phyloP scores from a whole-genome alignment of 805 yeast species.

The Saturnispora halmiae region DNA sequence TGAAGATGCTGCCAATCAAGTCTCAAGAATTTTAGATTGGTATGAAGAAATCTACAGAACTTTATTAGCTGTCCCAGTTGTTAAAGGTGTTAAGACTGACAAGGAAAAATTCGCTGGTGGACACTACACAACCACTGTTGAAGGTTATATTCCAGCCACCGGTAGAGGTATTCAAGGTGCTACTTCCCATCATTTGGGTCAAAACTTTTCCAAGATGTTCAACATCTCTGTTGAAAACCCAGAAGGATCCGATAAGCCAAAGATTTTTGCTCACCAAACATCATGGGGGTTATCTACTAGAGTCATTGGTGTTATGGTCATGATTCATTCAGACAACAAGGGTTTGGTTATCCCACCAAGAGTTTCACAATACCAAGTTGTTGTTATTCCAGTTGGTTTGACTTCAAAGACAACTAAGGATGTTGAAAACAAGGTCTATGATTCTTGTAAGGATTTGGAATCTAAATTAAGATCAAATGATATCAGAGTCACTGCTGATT shows the following conservation, averaged over 20 bases:
- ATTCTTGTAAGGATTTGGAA: conserved; percentile 66
- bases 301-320: conserved; percentile 98
- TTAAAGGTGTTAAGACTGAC: conserved; percentile 91
- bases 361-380: conserved; percentile 87
- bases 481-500: conserved; percentile 75
- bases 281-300: conserved; percentile 99
- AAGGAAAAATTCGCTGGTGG: conserved; percentile 99
- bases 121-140: conserved; percentile 87
- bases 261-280: conserved; percentile 87
- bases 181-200: conserved; percentile 95
- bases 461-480: conserved; percentile 47
- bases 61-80: conserved; percentile 92
- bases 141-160: conserved; percentile 94
- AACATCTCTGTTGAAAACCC: conserved; percentile 94
- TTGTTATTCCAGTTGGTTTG: conserved; percentile 90
- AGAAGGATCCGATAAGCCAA: conserved; percentile 76
- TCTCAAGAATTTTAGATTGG: conserved; percentile 72
- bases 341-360: conserved; percentile 97
- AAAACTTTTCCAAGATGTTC: conserved; percentile 98
- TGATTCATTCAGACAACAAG: conserved; percentile 97
- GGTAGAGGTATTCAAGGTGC: conserved; percentile 99
- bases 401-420: conserved; percentile 79
- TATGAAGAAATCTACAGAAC: conserved; percentile 83
- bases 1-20: conserved; percentile 78
- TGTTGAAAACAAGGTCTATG: conserved; percentile 57